Evolutionary conservation across 495 filamentous ascomycete species (phyloP), one percentile per base, ranked within the genome.

Genomic region (Aspergillus ostianus): DNA sequence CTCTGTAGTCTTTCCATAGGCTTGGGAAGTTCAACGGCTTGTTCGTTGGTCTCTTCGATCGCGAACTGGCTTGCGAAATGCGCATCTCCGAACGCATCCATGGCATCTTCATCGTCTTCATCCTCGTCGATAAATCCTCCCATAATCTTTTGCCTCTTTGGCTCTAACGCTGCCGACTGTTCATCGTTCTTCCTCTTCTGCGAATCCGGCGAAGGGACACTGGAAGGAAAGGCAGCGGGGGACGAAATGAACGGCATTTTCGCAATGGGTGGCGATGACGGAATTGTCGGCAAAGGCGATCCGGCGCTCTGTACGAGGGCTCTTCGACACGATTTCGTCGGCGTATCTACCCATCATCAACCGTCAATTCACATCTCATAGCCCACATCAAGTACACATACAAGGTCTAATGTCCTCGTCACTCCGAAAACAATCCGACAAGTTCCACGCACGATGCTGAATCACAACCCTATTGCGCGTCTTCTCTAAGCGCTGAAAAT

Each of bases 241-340:
- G 87, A 87, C 2, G 87, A 88, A 15, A 84, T 79, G 45, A 84
- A 75, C 8, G 84, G 80, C 84, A 90, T 89, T 30, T 73, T 83
- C 8, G 59, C 21, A 7, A 64, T 48, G 4, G 76, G 76, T 7
- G 77, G 73, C 49, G 68, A 67, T 27, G 73, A 74, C 17, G 73
- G 64, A 1, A 78, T 55, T 30, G 64, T 58, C 6, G 55, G 55
- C 2, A 67, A 21, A 23, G 63, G 62, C 54, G 63, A 62, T 55
- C 20, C 46, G 30, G 57, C 27, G 55, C 56, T 53, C 44, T 21
- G 29, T 52, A 70, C 70, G 41, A 77, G 75, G 55, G 73, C 70
- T 44, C 51, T 45, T 30, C 55, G 58, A 46, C 45, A 45, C 13
- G 65, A 53, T 60, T 72, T 77, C 15, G 76, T 76, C 18, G 77